These are phyloP conservation scores for Psilocybe subaeruginosa DNA, from an alignment of 768 basidiomycete genomes.

Conservation along the genomic window DNA sequence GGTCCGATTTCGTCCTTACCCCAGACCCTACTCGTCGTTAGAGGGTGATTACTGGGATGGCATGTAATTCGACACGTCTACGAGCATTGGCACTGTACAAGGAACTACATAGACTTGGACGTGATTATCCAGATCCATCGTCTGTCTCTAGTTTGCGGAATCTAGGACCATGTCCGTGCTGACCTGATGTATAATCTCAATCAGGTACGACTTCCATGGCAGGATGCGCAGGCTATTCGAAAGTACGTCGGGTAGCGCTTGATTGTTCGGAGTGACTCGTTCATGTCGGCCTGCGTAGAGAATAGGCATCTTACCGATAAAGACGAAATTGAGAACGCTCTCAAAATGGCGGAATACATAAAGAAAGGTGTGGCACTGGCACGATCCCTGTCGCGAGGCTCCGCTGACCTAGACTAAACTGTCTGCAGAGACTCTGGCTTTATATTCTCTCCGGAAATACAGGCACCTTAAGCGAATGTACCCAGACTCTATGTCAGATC, in stretches of 20 bases:
- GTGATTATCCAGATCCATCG: conserved; percentile 84
- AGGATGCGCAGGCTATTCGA: conserved; percentile 74
- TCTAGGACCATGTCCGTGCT: not conserved
- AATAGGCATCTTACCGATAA: conserved; percentile 66
- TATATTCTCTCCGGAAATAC: conserved; percentile 85
- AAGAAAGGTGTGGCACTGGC: conserved; percentile 65
- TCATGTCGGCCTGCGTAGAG: conserved; percentile 43
- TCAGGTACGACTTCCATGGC: conserved; percentile 78
- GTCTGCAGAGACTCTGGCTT: conserved; percentile 73
- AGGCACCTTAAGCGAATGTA: conserved; percentile 80
- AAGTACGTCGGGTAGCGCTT: conserved; percentile 45
- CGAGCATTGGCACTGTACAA: conserved; percentile 80
- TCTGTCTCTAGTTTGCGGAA: conserved; percentile 39
- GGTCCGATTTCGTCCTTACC: not conserved
- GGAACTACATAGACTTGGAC: conserved; percentile 77
- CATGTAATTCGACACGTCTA: conserved; percentile 53
- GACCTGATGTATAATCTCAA: conserved; percentile 11
- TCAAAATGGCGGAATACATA: conserved; percentile 81
- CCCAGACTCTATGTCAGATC: conserved; percentile 33
- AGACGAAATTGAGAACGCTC: conserved; percentile 75
- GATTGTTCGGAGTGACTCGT: conserved; percentile 1
- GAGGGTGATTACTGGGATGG: conserved; percentile 37
- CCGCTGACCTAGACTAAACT: not conserved
- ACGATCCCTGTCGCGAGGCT: not conserved
- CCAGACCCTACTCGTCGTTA: not conserved